Evolutionary conservation across 352 stramenopile genomes (phyloP).

Genomic region (Pythium phragmitis): DNA sequence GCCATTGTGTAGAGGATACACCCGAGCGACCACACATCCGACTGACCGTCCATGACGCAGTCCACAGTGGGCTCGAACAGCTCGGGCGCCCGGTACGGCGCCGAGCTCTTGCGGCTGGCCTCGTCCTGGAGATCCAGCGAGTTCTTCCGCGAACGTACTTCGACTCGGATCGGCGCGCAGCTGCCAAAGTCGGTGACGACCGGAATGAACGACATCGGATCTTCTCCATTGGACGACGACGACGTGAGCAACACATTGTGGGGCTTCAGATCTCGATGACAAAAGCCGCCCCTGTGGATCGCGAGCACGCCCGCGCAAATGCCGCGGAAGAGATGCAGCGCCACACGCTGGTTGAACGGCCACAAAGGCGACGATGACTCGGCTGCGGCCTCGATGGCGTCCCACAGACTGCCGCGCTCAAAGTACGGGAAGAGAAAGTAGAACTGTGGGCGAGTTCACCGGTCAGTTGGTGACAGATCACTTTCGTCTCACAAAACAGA

Average conservation of each 20-base stretch:
- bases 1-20: conserved; percentile 88
- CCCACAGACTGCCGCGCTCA: conserved; percentile 79
- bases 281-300: conserved; percentile 77
- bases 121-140: conserved; percentile 81
- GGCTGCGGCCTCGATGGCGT: conserved; percentile 59
- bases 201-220: conserved; percentile 73
- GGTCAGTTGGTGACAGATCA: neutral
- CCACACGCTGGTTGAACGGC: conserved; percentile 82
- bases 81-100: conserved; percentile 81
- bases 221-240: conserved; percentile 55
- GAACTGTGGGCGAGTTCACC: conserved; percentile 35
- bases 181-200: conserved; percentile 87
- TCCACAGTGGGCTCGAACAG: conserved; percentile 78
- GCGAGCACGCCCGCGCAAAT: conserved; percentile 78
- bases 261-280: conserved; percentile 83
- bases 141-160: conserved; percentile 65
- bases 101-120: conserved; percentile 78
- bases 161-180: conserved; percentile 63
- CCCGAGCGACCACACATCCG: conserved; percentile 83
- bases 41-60: conserved; percentile 68
- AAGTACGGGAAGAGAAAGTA: conserved; percentile 87
- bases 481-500: neutral
- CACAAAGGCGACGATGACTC: conserved; percentile 76
- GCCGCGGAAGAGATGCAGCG: conserved; percentile 80
- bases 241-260: conserved; percentile 83